Evolutionary conservation across 2,329 filamentous ascomycete genomes (phyloP), one percentile per base, ranked within the genome.

Genomic region (Aureobasidium sp.): DNA sequence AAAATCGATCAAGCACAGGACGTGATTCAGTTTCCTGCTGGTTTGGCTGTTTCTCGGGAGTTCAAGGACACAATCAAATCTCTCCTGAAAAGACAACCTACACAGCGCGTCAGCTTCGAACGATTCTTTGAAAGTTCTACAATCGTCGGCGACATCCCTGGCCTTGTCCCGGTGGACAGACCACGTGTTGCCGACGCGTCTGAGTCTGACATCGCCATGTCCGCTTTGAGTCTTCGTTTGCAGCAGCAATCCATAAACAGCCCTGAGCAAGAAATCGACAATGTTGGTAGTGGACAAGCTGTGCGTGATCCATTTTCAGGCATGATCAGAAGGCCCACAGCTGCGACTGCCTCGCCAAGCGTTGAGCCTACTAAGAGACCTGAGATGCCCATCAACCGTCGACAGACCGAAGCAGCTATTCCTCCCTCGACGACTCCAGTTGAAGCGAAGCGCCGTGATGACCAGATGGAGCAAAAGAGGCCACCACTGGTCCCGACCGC

Each of bases 1-100:
- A 94, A 89, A 77, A 99, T 99, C 66, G 93, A 97, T 73, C 87
- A 87, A 63, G 86, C 88, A 21, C 88, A 95, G 65, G 93, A 97
- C 71, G 80, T 84, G 65, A 95, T 97, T 74, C 86, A 83, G 66
- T 97, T 97, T 67, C 85, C 88, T 0, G 84, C 85, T 67, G 89
- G 91, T 54, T 83, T 85, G 36, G 67, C 71, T 62, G 84, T 90
- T 63, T 93, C 85, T 66, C 76, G 86, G 52, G 87, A 89, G 10
- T 85, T 97, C 76, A 96, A 96, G 74, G 80, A 82, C 27, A 78
- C 97, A 21, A 91, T 97, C 63, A 85, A 90, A 47, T 82, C 82
- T 42, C 80, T 99, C 16, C 78, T 99, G 65, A 97, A 93, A 77
- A 86, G 90, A 63, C 93, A 87, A 63, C 91, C 94, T 0, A 85